Conservation (phyloP, 768 basidiomycete species). For the Xerocomellus dryophilus region DNA sequence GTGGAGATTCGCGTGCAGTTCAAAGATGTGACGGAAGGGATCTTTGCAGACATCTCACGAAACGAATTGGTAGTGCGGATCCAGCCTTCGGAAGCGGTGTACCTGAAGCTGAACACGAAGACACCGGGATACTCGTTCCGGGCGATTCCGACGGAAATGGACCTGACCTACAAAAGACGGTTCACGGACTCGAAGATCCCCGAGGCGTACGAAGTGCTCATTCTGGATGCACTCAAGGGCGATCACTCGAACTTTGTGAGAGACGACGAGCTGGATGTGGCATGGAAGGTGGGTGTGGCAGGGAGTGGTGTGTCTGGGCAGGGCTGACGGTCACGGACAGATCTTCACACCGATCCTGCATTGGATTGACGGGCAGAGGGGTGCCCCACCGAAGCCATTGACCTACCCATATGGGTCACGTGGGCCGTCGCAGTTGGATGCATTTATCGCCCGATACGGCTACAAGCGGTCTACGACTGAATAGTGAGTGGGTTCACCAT, state of each 20-base stretch:
- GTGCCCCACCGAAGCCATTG: constrained; percentile 64
- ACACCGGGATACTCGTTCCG: constrained; percentile 87
- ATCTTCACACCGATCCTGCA: constrained; percentile 94
- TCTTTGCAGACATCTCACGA: constrained; percentile 93
- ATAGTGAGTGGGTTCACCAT: constrained; percentile 60
- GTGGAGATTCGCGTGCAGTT: constrained; percentile 98
- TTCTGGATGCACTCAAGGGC: constrained; percentile 94
- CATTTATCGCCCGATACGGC: constrained; percentile 72
- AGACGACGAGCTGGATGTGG: constrained; percentile 93
- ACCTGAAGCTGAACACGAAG: constrained; percentile 96
- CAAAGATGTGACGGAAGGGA: constrained; percentile 95
- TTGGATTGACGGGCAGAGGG: constrained; percentile 86
- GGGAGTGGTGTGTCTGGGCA: background rate
- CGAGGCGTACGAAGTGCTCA: constrained; percentile 94
- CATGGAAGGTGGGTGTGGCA: constrained; percentile 76
- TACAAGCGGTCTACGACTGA: constrained; percentile 63
- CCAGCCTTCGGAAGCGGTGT: constrained; percentile 94
- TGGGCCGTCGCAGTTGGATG: constrained; percentile 82
- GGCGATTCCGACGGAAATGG: constrained; percentile 95
- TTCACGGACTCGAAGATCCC: constrained; percentile 91
- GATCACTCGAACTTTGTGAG: constrained; percentile 99
- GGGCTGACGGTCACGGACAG: constrained; percentile 37
- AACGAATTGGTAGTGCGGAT: constrained; percentile 98
- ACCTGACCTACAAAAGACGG: constrained; percentile 94
- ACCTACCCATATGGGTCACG: constrained; percentile 92